These are phyloP conservation scores for Ogataea chonburiensis DNA, from an alignment of 805 yeast genomes.

Conservation along the genomic window DNA sequence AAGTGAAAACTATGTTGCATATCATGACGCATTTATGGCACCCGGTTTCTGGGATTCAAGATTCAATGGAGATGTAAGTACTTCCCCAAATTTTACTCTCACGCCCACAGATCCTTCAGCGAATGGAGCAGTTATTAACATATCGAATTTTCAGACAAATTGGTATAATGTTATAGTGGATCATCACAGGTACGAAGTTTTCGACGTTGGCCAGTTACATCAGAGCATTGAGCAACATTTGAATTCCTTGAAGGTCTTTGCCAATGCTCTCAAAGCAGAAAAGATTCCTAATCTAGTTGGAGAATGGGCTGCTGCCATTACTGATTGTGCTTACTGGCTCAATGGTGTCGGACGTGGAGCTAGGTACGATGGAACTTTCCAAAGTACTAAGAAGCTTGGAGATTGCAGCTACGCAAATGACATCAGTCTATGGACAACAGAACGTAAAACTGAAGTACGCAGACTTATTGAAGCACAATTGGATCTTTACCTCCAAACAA, in stretches of 20 bases:
- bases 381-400: constrained; percentile 40
- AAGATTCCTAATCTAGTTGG: constrained; percentile 57
- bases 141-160: constrained; percentile 22
- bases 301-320: constrained; percentile 70
- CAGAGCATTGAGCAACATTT: constrained; percentile 63
- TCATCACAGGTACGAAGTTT: constrained; percentile 92
- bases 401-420: constrained; percentile 42
- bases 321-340: constrained; percentile 69
- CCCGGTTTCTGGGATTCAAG: constrained; percentile 55
- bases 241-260: constrained; percentile 49
- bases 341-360: constrained; percentile 71
- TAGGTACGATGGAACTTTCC: constrained; percentile 54
- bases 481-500: constrained; percentile 43
- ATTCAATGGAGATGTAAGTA: constrained; percentile 26
- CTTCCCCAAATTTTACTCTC: constrained; percentile 10
- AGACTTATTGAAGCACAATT: constrained; percentile 61
- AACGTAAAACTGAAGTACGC: constrained; percentile 45
- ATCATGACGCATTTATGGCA: constrained; percentile 65
- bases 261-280: constrained; percentile 39
- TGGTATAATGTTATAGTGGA: constrained; percentile 74
- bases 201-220: constrained; percentile 57
- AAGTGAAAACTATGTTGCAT: constrained; percentile 44
- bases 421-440: constrained; percentile 41
- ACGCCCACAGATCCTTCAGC: no score
- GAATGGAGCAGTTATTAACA: no score